Conservation (phyloP, 257 asterid species). For the Forsythia viridissima region DNA sequence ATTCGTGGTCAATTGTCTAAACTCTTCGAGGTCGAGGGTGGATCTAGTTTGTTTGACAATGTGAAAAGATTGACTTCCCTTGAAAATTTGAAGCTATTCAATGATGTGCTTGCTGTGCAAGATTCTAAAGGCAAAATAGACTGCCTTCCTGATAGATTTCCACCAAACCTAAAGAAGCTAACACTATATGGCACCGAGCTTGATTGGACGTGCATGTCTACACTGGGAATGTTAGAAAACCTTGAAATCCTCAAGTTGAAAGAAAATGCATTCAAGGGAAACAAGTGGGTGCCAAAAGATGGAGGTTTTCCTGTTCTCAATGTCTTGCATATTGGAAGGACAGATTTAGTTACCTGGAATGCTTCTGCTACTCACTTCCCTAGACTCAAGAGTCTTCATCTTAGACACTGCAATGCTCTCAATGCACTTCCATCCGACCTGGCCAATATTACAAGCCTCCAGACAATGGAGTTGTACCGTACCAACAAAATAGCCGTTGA, state of each 20-base stretch:
- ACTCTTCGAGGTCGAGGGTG: conserved; percentile 27
- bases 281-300: conserved; percentile 20
- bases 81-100: conserved; percentile 46
- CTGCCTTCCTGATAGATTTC: conserved; percentile 35
- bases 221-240: conserved; percentile 6
- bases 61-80: conserved; percentile 30
- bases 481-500: conserved; percentile 14
- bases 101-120: conserved; percentile 25
- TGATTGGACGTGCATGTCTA: conserved; percentile 33
- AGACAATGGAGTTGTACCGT: conserved; percentile 24
- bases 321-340: conserved; percentile 18
- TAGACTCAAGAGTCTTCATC: conserved; percentile 8
- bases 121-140: conserved; percentile 18
- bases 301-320: conserved; percentile 23
- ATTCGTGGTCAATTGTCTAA: conserved; percentile 36
- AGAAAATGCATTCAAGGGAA: conserved; percentile 32
- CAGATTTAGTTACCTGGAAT: conserved; percentile 19
- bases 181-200: conserved; percentile 32
- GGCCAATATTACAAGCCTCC: conserved; percentile 14
- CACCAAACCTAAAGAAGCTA: conserved; percentile 27
- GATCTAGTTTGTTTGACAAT: conserved; percentile 32
- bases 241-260: conserved; percentile 31
- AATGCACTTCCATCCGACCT: conserved; percentile 17
- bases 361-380: conserved; percentile 29
- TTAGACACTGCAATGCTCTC: conserved; percentile 21